Conservation (phyloP, 192 early-diverging fungal genomes). For the Paraglomus brasilianum region DNA sequence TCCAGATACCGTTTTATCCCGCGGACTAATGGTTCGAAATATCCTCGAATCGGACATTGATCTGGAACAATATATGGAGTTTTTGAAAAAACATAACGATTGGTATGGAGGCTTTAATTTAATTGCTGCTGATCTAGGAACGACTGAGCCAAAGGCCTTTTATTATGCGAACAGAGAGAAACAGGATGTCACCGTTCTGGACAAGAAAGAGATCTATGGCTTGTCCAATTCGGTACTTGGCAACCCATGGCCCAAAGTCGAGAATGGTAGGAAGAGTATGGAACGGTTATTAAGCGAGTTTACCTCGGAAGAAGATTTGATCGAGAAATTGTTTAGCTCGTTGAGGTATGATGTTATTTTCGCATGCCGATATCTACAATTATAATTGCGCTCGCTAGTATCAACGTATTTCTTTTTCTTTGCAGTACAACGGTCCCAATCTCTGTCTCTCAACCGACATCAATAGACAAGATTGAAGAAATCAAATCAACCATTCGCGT, state of each 20-base stretch:
- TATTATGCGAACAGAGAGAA: conserved; percentile 37
- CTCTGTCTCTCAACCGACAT: background rate
- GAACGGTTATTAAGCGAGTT: conserved; percentile 20
- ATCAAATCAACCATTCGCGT: conserved; percentile 31
- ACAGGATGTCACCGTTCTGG: conserved; percentile 3
- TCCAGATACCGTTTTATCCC: conserved; percentile 8
- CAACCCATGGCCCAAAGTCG: conserved; percentile 43
- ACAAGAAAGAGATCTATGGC: conserved; percentile 34
- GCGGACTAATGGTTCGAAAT: conserved; percentile 37
- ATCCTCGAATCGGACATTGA: conserved; percentile 25
- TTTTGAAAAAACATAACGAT: conserved; percentile 15
- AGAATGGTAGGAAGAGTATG: conserved; percentile 28
- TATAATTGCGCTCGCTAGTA: background rate
- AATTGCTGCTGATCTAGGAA: conserved; percentile 30
- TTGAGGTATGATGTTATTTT: conserved; percentile 32
- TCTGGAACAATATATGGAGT: background rate
- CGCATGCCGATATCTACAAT: background rate
- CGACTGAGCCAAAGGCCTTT: background rate
- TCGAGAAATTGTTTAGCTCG: conserved; percentile 37
- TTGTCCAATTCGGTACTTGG: conserved; percentile 39
- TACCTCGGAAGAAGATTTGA: conserved; percentile 27
- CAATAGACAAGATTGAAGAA: conserved; percentile 5
- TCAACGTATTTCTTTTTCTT: background rate
- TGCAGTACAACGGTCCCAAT: conserved; percentile 4
- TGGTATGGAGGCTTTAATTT: conserved; percentile 43